These are phyloP conservation scores for Baudoinia panamericana DNA, from an alignment of 495 filamentous ascomycete species.

Conservation along the genomic window DNA sequence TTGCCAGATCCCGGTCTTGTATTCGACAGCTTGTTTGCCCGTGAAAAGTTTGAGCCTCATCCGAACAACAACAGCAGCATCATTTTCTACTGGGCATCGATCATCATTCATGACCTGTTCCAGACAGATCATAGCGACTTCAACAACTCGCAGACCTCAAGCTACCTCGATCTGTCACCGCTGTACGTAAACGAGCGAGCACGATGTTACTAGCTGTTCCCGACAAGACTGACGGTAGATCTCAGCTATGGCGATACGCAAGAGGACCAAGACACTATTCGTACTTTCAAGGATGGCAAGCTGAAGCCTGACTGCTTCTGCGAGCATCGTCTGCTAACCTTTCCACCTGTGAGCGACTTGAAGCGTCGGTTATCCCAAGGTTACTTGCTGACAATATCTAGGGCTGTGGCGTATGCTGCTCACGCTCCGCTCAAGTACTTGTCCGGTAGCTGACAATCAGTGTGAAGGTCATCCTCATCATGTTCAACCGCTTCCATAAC, in stretches of 20 bases:
- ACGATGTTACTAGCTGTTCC: no score
- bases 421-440: no score
- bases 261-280: slow-evolving; percentile 56
- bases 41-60: slow-evolving; percentile 45
- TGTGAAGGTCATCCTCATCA: slow-evolving; percentile 54
- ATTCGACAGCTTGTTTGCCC: slow-evolving; percentile 60
- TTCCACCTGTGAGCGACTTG: no score
- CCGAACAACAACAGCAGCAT: slow-evolving; percentile 74
- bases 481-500: slow-evolving; percentile 44
- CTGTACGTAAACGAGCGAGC: slow-evolving; percentile 76
- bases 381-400: no score
- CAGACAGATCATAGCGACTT: slow-evolving; percentile 43
- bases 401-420: no score
- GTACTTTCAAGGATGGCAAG: slow-evolving; percentile 68
- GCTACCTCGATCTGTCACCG: slow-evolving; percentile 74
- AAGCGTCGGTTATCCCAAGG: no score
- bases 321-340: slow-evolving; percentile 59
- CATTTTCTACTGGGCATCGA: slow-evolving; percentile 75
- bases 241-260: no score
- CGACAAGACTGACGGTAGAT: no score
- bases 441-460: no score
- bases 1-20: slow-evolving; percentile 63
- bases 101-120: slow-evolving; percentile 73
- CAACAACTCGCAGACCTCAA: slow-evolving; percentile 57
- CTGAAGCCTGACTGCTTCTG: slow-evolving; percentile 73